Evolutionary conservation across 225 moss, liverwort and hornwort species (phyloP), one percentile per base, ranked within the genome.

Genomic region (Anthoceros angustus): DNA sequence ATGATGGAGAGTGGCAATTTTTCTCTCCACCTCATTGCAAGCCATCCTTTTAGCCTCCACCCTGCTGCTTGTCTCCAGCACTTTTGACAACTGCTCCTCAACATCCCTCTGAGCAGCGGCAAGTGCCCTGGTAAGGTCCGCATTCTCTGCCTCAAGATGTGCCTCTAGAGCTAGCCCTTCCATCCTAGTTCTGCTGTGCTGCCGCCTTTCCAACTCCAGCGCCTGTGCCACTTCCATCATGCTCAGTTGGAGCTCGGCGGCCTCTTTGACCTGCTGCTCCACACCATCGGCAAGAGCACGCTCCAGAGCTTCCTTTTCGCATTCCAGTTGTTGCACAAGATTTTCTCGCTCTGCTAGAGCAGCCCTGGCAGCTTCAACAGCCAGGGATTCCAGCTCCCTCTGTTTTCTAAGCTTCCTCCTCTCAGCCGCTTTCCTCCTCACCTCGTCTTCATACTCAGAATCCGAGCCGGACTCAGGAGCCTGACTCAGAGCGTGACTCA

Each of bases 251-350:
- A 90, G 79, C 72, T 90, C 89, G 46, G 78, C 80, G 63, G 86
- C 84, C 83, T 87, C 84, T 77, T 83, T 83, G 12, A 76, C 84
- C 71, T 90, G 84, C 69, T 86, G 82, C 64, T 86, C 86, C 73
- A 86, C 89, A 70, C 80, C 74, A 64, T 86, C 89, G 50, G 78
- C 78, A 64, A 90, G 76, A 67, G 83, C 73, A 14, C 70, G 77
- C 73, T 90, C 86, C 23, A 90, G 62, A 70, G 77, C 67, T 64
- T 79, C 89, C 67, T 77, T 78, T 74, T 90, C 89, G 61, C 76
- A 69, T 75, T 81, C 77, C 77, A 90, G 78, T 64, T 72, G 74
- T 46, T 79, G 75, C 50, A 90, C 84, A 9, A 85, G 72, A 42
- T 83, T 84, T 73, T 83, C 86, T 64, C 84, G 84, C 40, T 80